Base-by-base conservation (phyloP, 176 grass and related monocot species). In the Eleusine coracana region DNA sequence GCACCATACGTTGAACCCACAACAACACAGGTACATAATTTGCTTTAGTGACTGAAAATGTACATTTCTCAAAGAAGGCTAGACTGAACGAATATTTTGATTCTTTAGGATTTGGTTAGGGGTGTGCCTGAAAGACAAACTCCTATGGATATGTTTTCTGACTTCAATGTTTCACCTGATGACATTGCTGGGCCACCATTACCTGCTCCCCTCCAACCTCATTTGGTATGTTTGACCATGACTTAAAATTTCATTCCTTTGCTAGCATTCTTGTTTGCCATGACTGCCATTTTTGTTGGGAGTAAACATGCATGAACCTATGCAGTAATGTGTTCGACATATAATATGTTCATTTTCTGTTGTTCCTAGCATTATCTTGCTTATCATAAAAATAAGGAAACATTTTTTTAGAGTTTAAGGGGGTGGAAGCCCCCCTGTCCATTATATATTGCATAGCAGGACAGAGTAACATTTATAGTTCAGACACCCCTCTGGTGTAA, bases 121-220 rank as follows among this genome's bases (percentile, higher is more conserved):
- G 38, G 62, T 27, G 71, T 40, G 36, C 63, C 28, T 86, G 86
- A 88, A 82, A 85, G 74, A 69, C 42, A 67, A 77, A 82, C n/a
- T 86, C 59, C 73, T 74, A 62, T 55, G 73, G 86, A 88, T 82
- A 79, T 86, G 75, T 73, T 85, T 66, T 70, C 83, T 92, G 74
- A 68, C 52, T 78, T 92, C 37, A 79, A 66, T 59, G 20, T 71
- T 73, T 62, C 36, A 23, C 46, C 79, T 62, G 58, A 68, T 87
- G 71, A 81, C 52, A 74, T 81, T 38, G 56, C 56, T 28, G 70
- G 67, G 77, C 68, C 71, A 45, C 80, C 76, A 71, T 90, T 76
- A 77, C 71, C 86, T 81, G 65, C 66, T 70, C 74, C 85, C 59
- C 67, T 76, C 74, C 75, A 84, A 85, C 75, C 86, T 46, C 80